Conservation (phyloP, 1,284 basidiomycete genomes). For the Marasmius oreades region DNA sequence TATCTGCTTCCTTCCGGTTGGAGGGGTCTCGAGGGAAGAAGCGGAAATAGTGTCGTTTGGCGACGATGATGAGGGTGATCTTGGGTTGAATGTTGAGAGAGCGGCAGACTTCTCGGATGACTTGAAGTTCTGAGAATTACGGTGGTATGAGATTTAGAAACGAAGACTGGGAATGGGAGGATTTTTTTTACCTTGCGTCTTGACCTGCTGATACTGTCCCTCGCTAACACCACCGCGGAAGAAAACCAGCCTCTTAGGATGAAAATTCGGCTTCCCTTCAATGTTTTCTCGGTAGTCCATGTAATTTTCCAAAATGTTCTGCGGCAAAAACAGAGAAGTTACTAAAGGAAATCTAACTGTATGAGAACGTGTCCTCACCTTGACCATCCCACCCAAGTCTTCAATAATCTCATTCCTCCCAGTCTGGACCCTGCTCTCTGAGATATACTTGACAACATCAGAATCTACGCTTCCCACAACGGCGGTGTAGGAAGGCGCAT, state of each 20-base stretch:
- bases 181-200: slow-evolving; percentile 47
- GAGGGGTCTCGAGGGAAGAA: slow-evolving; percentile 39
- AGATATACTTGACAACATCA: slow-evolving; percentile 51
- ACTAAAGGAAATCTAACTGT: neutral
- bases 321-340: neutral
- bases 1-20: slow-evolving; percentile 40
- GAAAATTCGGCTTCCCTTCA: slow-evolving; percentile 34
- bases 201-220: slow-evolving; percentile 57
- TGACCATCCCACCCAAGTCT: slow-evolving; percentile 47
- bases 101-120: slow-evolving; percentile 36
- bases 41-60: slow-evolving; percentile 46
- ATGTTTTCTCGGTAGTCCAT: slow-evolving; percentile 23
- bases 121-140: slow-evolving; percentile 13
- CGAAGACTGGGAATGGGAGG: too few relatives aligned
- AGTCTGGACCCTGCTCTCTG: slow-evolving; percentile 46
- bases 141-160: too few relatives aligned
- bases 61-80: slow-evolving; percentile 58
- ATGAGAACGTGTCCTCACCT: slow-evolving; percentile 24
- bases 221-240: slow-evolving; percentile 64
- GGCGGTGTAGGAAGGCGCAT: slow-evolving; percentile 54
- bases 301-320: slow-evolving; percentile 41
- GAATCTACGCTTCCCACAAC: slow-evolving; percentile 58
- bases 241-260: slow-evolving; percentile 51
- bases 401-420: slow-evolving; percentile 54
- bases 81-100: slow-evolving; percentile 40